Conservation (phyloP, 768 basidiomycete species). For the Hygrophorus pudorinus region DNA sequence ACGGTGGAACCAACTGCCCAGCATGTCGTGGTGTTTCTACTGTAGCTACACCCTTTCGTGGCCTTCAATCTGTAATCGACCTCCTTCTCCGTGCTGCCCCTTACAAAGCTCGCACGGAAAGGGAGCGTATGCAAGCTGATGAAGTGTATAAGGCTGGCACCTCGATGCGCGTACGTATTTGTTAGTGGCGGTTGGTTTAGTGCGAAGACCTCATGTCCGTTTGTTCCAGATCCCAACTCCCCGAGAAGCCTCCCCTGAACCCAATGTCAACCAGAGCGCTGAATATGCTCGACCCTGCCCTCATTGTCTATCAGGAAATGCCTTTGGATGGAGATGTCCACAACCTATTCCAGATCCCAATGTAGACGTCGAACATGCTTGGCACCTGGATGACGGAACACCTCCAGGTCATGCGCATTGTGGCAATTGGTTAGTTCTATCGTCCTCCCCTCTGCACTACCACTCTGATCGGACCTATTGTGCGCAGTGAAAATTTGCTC, state of each 20-base stretch:
- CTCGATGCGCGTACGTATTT: constrained; percentile 47
- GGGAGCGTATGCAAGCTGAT: constrained; percentile 75
- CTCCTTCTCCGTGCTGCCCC: constrained; percentile 63
- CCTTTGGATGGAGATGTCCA: constrained; percentile 75
- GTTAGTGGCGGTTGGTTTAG: neutral
- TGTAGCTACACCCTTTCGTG: constrained; percentile 61
- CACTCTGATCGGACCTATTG: constrained; percentile 1
- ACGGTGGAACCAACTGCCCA: constrained; percentile 79
- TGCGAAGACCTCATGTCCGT: constrained; percentile 5
- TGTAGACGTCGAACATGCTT: constrained; percentile 59
- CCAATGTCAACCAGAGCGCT: constrained; percentile 50
- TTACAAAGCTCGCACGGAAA: constrained; percentile 51
- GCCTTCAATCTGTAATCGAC: constrained; percentile 65
- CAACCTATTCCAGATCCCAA: constrained; percentile 68
- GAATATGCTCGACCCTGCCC: constrained; percentile 75
- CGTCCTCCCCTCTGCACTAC: neutral
- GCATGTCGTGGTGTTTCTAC: constrained; percentile 67
- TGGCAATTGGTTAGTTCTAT: constrained; percentile 58
- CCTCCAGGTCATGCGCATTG: constrained; percentile 77
- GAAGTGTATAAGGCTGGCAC: constrained; percentile 61
- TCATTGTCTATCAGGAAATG: constrained; percentile 60
- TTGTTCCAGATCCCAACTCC: constrained; percentile 59
- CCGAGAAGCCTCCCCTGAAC: constrained; percentile 67
- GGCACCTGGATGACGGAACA: constrained; percentile 66
- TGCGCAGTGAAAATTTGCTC: constrained; percentile 58